Evolutionary conservation across 345 rosid genomes (phyloP).

Genomic region (Rhodomyrtus tomentosa): DNA sequence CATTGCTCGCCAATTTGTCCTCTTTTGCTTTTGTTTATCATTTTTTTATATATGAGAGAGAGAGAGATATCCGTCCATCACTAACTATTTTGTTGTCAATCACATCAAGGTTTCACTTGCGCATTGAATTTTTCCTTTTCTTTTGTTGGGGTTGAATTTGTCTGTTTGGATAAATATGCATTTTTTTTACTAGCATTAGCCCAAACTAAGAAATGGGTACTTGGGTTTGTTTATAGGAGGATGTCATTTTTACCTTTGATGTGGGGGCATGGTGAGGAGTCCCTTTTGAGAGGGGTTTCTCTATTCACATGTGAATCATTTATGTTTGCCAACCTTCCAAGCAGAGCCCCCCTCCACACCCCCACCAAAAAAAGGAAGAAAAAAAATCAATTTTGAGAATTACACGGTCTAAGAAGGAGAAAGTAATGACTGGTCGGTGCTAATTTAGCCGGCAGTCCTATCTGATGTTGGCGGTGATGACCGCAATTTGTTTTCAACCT

Average conservation of each 20-base stretch:
- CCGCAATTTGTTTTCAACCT: neutral
- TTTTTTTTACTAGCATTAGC: neutral
- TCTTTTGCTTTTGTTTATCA: neutral
- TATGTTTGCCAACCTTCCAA: neutral
- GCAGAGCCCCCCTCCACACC: neutral
- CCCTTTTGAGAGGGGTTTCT: neutral
- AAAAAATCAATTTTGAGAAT: neutral
- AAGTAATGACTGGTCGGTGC: neutral
- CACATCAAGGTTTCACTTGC: neutral
- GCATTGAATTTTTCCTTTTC: neutral
- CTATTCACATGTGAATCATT: constrained; percentile 20
- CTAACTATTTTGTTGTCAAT: neutral
- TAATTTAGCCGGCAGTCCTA: neutral
- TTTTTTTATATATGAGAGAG: neutral
- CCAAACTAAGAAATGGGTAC: neutral
- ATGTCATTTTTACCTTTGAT: neutral
- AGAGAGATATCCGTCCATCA: neutral
- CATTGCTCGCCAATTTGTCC: constrained; percentile 7
- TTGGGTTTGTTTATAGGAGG: neutral
- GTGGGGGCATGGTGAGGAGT: constrained; percentile 1
- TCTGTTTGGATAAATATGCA: neutral
- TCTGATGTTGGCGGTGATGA: neutral
- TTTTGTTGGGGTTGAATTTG: neutral
- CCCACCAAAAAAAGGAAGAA: neutral
- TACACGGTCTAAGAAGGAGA: neutral